A percentile compares a stretch with the other conserved stretches of the same genome.
phyloP scores from a whole-genome alignment of 2,329 filamentous ascomycete species.

The Metarhizium anisopliae region DNA sequence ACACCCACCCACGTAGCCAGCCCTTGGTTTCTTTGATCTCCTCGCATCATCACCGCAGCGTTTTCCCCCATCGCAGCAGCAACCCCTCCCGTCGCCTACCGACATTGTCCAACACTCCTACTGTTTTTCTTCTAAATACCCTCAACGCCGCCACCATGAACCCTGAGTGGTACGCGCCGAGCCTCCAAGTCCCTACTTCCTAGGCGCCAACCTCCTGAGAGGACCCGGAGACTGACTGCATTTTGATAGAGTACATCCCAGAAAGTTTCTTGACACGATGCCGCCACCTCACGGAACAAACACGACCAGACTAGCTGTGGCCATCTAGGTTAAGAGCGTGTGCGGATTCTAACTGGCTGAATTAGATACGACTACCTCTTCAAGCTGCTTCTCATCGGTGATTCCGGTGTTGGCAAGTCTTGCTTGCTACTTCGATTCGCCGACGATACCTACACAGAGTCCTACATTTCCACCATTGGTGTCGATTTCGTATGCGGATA shows the following conservation, averaged over 20 bases:
- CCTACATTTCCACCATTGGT: slow-evolving; percentile 99
- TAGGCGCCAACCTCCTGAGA: slow-evolving; percentile 22
- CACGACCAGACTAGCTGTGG: not conserved
- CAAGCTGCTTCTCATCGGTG: slow-evolving; percentile 99
- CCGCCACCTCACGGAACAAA: not conserved
- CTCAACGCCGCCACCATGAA: slow-evolving; percentile 58
- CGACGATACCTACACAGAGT: slow-evolving; percentile 98
- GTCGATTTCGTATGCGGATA: slow-evolving; percentile 81
- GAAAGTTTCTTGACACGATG: too few relatives aligned
- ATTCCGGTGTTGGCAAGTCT: slow-evolving; percentile 99
- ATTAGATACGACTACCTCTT: slow-evolving; percentile 99
- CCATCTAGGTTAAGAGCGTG: not conserved
- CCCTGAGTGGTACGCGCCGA: slow-evolving; percentile 72
- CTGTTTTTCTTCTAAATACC: slow-evolving; percentile 4
- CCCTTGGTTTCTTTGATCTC: slow-evolving; percentile 15
- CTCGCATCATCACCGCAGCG: slow-evolving; percentile 16
- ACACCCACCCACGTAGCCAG: slow-evolving; percentile 6
- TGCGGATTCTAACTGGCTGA: slow-evolving; percentile 13
- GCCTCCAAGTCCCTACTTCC: slow-evolving; percentile 15
- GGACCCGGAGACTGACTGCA: slow-evolving; percentile 1
- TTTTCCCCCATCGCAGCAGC: slow-evolving; percentile 12
- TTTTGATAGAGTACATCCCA: slow-evolving; percentile 2
- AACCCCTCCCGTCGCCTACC: not conserved
- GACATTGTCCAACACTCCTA: not conserved
- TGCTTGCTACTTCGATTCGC: slow-evolving; percentile 96